phyloP scores from a whole-genome alignment of 208 protist genomes.

The Trichomonas tenax region DNA sequence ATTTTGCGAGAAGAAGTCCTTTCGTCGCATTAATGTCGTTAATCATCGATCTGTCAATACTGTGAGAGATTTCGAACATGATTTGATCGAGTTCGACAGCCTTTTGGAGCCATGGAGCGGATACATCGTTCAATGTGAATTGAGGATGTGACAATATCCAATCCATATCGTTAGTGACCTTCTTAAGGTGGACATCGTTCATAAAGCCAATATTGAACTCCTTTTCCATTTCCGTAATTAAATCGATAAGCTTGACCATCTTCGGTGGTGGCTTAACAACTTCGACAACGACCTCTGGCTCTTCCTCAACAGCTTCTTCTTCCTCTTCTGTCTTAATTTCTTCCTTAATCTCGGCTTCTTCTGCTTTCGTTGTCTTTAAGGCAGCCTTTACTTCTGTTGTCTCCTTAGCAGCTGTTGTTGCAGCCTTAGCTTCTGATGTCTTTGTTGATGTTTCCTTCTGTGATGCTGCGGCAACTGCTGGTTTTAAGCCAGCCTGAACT shows the following conservation, averaged over 20 bases:
- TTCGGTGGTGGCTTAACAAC: background rate
- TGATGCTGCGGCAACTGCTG: background rate
- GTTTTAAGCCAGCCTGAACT: background rate
- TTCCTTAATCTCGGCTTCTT: no score
- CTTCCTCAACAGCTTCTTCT: no score
- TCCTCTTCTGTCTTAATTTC: no score
- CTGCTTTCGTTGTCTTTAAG: no score
- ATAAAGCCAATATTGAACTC: background rate
- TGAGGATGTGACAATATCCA: background rate
- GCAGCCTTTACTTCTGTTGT: no score
- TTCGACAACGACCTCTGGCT: no score
- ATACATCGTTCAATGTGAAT: background rate
- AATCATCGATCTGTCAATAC: background rate
- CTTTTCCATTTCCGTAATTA: background rate
- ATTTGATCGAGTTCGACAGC: background rate
- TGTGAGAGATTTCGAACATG: background rate
- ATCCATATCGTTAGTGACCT: background rate
- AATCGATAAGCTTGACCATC: background rate
- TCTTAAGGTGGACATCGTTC: background rate
- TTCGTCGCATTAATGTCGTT: background rate
- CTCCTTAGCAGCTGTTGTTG: no score
- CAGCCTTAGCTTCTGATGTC: no score
- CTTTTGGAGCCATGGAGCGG: background rate
- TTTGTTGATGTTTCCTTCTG: background rate
- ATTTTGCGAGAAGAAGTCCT: background rate